These are phyloP conservation scores for Ophiognomonia clavigignenti-juglandacearum DNA, from an alignment of 2,329 filamentous ascomycete species.

Conservation along the genomic window DNA sequence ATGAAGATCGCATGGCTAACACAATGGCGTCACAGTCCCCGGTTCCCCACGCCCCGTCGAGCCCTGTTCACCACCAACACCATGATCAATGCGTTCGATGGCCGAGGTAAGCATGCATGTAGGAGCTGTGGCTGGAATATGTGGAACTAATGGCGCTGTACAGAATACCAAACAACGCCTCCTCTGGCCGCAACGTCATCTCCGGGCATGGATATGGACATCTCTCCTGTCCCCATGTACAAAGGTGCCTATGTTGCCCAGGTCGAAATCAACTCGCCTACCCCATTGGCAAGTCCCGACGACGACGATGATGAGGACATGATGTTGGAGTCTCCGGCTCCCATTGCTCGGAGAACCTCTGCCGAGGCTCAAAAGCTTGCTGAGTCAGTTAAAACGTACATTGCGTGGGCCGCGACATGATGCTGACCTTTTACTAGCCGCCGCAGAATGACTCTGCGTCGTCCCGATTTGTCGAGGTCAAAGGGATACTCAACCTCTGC, in stretches of 20 bases:
- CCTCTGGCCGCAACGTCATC: constrained; percentile 75
- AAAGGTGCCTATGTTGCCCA: constrained; percentile 66
- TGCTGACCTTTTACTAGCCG: constrained; percentile 41
- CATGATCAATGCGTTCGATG: constrained; percentile 54
- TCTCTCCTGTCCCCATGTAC: constrained; percentile 80
- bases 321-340: constrained; percentile 53
- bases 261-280: constrained; percentile 68
- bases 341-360: constrained; percentile 40
- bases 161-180: constrained; percentile 77
- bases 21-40: constrained; percentile 53
- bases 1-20: constrained; percentile 16
- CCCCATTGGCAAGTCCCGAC: constrained; percentile 49
- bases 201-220: constrained; percentile 74
- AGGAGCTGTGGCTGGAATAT: background rate
- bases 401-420: constrained; percentile 15
- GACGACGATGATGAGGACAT: constrained; percentile 39
- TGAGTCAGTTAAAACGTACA: constrained; percentile 42
- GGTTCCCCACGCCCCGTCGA: constrained; percentile 75
- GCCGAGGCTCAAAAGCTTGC: constrained; percentile 45
- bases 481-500: constrained; percentile 71
- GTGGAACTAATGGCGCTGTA: constrained; percentile 24
- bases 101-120: constrained; percentile 48
- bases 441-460: constrained; percentile 62
- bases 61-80: constrained; percentile 76
- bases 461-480: constrained; percentile 68